Evolutionary conservation across 805 yeast species (phyloP), one percentile per base, ranked within the genome.

Genomic region (Pichia heedii): DNA sequence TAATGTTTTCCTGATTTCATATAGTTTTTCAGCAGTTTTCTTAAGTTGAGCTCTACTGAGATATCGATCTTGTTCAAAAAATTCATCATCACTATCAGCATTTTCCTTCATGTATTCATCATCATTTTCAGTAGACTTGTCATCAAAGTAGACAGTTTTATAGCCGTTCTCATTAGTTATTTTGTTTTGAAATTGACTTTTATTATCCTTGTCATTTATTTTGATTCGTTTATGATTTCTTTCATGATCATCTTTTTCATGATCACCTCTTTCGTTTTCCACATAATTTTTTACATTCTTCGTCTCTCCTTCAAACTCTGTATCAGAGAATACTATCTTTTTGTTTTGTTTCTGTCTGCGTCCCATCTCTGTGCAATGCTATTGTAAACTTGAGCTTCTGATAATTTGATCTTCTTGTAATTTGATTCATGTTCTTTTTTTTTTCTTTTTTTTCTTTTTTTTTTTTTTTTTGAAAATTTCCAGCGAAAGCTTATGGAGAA

Each of bases 1-100:
- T 36, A 89, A 69, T 0, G 71, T 66, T 50, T 73, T 59, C 47
- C 96, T 67, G 1, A 71, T 60, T 35, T 69, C 63, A 4, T 79
- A 63, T 15, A 86, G 64, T 18, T 66, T 62, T 5, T 47, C 48
- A 1, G 79, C 70, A 46, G 50, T 78, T 56, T 58, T 58, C 37
- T 61, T 59, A 29, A 79, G 38, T 48, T 37, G 37, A 13, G 30
- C 9, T 24, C 40, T 39, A 32, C 42, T 47, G 34, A 21, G 26
- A 21, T 11, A 16, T 32, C 27, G 42, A 39, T 43, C 20, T 30
- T 21, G 38, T 19, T 33, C 19, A 19, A 27, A 37, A 20, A 38
- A 29, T 37, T 51, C 55, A 35, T 54, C 60, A 45, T 56, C 61
- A 41, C 59, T 56, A 22, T 50, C 53, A 8, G 41, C 21, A 32